Base-by-base conservation (phyloP, 2,329 filamentous ascomycete genomes). In the Aureobasidium sp. region DNA sequence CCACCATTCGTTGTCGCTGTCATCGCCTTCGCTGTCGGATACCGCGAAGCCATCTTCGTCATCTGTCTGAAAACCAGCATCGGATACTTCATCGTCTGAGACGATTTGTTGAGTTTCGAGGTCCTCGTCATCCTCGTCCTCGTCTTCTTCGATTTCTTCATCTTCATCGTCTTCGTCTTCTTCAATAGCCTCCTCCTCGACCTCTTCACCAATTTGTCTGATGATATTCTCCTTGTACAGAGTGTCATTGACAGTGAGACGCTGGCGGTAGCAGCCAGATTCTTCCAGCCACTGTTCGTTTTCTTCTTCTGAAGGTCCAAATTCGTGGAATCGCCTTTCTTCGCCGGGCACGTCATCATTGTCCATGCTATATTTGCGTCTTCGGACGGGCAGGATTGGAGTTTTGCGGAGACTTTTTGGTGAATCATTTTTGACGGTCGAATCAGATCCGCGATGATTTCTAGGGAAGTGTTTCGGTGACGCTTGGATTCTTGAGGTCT, bases 241-340 rank as follows among this genome's bases (percentile, higher is more conserved):
- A 5, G 92, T 96, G 72, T 97, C 94, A 67, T 88, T 86, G 66
- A 99, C 87, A 4, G 92, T 97, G 42, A 99, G 80, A 70, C 90
- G 91, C 55, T 82, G 82, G 62, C 82, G 81, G 66, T 85, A 79
- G 36, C 84, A 82, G 8, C 82, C 80, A 37, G 84, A 79, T 69
- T 90, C 87, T 62, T 88, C 85, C 34, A 95, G 90, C 94, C 94
- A 99, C 69, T 96, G 92, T 63, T 97, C 92, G 65, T 94, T 89
- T 63, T 90, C 85, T 44, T 88, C 81, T 63, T 86, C 82, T 55
- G 90, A 91, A 71, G 88, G 91, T 47, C 90, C 93, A 73, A 97
- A 97, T 70, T 96, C 93, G 72, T 97, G 90, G 71, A 97, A 97
- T 53, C 80, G 76, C 48, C 75, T 77, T n/a, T 79, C 78, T 69